A percentile compares a stretch with the other conserved stretches of the same genome.
Evolutionary conservation across 2,329 filamentous ascomycete species (phyloP).

Genomic region (Calonectria hongkongensis): DNA sequence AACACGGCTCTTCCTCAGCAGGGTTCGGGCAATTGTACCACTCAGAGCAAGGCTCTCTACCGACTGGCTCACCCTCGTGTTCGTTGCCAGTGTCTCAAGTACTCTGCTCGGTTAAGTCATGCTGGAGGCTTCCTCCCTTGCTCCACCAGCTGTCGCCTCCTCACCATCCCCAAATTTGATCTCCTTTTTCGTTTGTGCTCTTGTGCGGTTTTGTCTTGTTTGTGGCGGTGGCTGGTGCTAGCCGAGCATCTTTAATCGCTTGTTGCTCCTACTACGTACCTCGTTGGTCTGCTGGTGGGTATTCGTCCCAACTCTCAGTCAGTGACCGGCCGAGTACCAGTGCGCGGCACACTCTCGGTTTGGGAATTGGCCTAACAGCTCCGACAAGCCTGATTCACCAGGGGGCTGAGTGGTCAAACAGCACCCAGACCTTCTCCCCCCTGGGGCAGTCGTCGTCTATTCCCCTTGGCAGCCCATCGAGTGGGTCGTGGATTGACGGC

Average conservation of each 20-base stretch:
- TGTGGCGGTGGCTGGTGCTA: conserved; percentile 22
- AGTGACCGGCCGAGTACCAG: conserved; percentile 15
- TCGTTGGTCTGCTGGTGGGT: not conserved
- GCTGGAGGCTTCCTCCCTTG: not conserved
- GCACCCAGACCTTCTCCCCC: conserved; percentile 29
- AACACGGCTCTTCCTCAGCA: conserved; percentile 34
- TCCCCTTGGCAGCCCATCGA: conserved; percentile 16
- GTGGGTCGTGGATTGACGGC: conserved; percentile 27
- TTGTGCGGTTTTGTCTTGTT: not conserved
- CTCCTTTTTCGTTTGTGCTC: conserved; percentile 5
- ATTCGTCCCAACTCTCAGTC: conserved; percentile 37
- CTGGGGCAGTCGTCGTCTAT: conserved; percentile 27
- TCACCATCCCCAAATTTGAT: not conserved
- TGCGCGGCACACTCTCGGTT: conserved; percentile 30
- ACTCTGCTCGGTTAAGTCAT: conserved; percentile 11
- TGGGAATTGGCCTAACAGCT: conserved; percentile 31
- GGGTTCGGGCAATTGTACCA: conserved; percentile 36
- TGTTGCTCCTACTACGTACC: not conserved
- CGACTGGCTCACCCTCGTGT: conserved; percentile 27
- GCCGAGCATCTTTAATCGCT: not conserved
- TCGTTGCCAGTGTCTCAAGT: conserved; percentile 9
- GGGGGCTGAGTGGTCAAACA: conserved; percentile 27
- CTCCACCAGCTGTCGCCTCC: conserved; percentile 3
- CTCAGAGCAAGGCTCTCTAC: conserved; percentile 28
- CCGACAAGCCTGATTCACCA: not conserved